These are phyloP conservation scores for Apophysomyces trapeziformis DNA, from an alignment of 371 early-diverging fungal species.

Conservation along the genomic window DNA sequence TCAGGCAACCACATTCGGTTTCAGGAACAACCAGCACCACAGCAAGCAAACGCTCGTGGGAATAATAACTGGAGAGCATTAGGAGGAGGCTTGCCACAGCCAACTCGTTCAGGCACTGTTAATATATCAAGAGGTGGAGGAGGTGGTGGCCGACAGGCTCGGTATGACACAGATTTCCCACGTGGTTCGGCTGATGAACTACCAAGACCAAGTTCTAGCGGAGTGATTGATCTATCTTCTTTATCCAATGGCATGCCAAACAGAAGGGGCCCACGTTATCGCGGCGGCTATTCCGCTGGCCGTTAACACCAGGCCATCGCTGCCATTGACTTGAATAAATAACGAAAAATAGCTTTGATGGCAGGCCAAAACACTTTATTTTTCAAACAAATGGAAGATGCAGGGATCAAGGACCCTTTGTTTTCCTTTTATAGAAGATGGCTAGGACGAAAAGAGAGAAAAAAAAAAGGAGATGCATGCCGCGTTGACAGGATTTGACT, in stretches of 20 bases:
- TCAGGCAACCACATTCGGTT: neutral
- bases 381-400: too few species aligned
- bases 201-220: slow-evolving; percentile 3
- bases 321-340: neutral
- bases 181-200: neutral
- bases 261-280: slow-evolving; percentile 4
- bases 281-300: slow-evolving; percentile 4
- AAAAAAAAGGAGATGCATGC: too few species aligned
- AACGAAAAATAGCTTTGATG: too few species aligned
- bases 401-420: too few species aligned
- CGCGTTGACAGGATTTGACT: neutral
- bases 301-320: neutral
- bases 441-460: too few species aligned
- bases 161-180: neutral
- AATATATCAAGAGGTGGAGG: neutral
- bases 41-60: neutral
- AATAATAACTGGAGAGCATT: slow-evolving; percentile 8
- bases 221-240: neutral
- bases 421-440: too few species aligned
- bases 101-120: slow-evolving; percentile 6
- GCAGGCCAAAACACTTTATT: too few species aligned
- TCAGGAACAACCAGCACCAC: neutral
- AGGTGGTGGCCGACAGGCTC: neutral
- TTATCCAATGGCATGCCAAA: neutral
- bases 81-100: neutral